phyloP scores from a whole-genome alignment of 2,329 filamentous ascomycete species.

The Botrytis elliptica region DNA sequence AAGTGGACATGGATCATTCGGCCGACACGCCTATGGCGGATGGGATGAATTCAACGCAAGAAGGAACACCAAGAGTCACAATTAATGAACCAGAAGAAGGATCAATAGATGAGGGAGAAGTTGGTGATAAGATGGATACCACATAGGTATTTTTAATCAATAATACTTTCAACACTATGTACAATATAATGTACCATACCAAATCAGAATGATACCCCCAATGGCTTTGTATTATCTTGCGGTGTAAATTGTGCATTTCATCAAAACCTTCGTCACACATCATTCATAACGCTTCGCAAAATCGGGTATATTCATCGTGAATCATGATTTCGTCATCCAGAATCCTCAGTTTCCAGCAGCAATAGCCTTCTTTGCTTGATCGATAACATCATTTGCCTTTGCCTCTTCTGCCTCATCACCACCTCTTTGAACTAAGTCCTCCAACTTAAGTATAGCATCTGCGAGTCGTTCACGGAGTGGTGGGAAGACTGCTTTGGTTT shows the following conservation, averaged over 20 bases:
- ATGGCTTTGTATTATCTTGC: not conserved
- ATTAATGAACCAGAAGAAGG: conserved; percentile 47
- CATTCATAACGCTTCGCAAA: conserved; percentile 4
- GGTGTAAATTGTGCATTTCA: not conserved
- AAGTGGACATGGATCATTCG: conserved; percentile 39
- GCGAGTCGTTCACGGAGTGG: conserved; percentile 69
- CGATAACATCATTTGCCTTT: conserved; percentile 48
- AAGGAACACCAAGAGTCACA: conserved; percentile 48
- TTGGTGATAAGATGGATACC: conserved; percentile 66
- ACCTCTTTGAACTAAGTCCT: conserved; percentile 67
- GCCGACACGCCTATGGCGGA: conserved; percentile 37
- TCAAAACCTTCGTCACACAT: not conserved
- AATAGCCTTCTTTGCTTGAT: conserved; percentile 53
- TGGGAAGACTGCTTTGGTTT: conserved; percentile 82
- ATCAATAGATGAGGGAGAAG: conserved; percentile 41
- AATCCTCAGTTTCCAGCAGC: conserved; percentile 45
- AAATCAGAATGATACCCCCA: conserved; percentile 33
- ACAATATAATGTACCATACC: conserved; percentile 35
- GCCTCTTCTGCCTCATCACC: conserved; percentile 50
- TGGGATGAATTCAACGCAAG: conserved; percentile 25
- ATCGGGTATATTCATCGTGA: conserved; percentile 11
- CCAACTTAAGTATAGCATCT: conserved; percentile 69
- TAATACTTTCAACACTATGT: conserved; percentile 22
- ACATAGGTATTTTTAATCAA: conserved; percentile 36
- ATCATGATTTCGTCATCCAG: conserved; percentile 13